These are phyloP conservation scores for Rosa hybrid DNA, from an alignment of 331 rosid species.

Conservation along the genomic window DNA sequence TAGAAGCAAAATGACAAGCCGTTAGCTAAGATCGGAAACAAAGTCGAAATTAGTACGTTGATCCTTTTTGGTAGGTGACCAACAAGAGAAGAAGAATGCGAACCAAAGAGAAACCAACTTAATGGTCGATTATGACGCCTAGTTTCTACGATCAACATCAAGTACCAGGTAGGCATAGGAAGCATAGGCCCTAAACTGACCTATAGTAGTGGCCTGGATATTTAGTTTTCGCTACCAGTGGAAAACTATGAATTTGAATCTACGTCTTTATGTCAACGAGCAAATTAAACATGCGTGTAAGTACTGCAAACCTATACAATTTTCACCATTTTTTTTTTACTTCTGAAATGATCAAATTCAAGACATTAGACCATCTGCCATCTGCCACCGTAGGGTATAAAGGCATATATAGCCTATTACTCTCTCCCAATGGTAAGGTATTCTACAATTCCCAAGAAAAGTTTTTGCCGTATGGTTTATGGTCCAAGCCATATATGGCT, in stretches of 20 bases:
- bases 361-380: no score
- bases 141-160: not conserved
- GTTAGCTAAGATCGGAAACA: constrained; percentile 24
- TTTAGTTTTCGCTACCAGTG: not conserved
- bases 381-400: no score
- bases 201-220: not conserved
- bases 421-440: no score
- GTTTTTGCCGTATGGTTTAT: no score
- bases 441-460: no score
- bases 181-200: not conserved
- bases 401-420: no score
- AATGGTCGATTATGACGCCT: not conserved
- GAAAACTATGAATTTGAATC: not conserved
- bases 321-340: not conserved
- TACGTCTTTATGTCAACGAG: no score
- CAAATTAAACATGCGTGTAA: no score
- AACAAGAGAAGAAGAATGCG: constrained; percentile 31
- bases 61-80: constrained; percentile 68
- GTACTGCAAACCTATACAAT: not conserved
- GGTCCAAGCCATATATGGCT: no score
- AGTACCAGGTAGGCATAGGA: not conserved
- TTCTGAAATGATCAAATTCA: not conserved
- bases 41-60: constrained; percentile 29
- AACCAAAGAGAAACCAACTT: not conserved
- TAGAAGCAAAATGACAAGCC: constrained; percentile 22